Evolutionary conservation across 2,329 filamentous ascomycete species (phyloP), one percentile per base, ranked within the genome.

Genomic region (Cladorrhinum sp.): DNA sequence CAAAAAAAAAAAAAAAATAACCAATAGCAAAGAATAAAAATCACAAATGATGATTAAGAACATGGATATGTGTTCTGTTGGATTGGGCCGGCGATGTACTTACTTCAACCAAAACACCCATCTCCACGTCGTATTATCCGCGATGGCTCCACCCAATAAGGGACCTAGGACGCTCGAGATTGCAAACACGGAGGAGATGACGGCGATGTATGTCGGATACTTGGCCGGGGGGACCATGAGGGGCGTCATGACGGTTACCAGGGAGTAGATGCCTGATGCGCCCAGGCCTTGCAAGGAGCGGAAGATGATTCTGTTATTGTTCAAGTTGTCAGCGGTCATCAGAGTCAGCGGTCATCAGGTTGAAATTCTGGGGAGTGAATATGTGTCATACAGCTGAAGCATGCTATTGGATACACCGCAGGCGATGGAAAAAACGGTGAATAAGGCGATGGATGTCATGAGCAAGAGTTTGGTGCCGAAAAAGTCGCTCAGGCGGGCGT

Each of bases 41-140:
- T n/a, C n/a, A n/a, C n/a, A n/a, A n/a, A n/a, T n/a, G n/a, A n/a
- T n/a, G n/a, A n/a, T n/a, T n/a, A n/a, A n/a, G n/a, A n/a, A n/a
- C n/a, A n/a, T n/a, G n/a, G n/a, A n/a, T n/a, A n/a, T n/a, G n/a
- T n/a, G n/a, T n/a, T n/a, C n/a, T 20, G 52, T 12, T n/a, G 49
- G 9, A 50, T 36, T 36, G 8, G 28, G 24, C n/a, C 10, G 33
- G 12, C 4, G 12, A 33, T 26, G 20, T 18, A 69, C 73, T 36
- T 53, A 80, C 77, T 81, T 80, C 2, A 81, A 71, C 39, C 75
- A 74, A 63, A 81, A 80, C 2, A 80, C 76, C 79, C 79, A 79
- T 65, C 77, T 68, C 78, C 77, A 81, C 0, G 70, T 75, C 0
- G 73, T 71, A 10, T 73, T 64, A 51, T 75, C 72, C 7, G 70